Base-by-base conservation (phyloP, 306 rosid species). In the Vigna angularis region DNA sequence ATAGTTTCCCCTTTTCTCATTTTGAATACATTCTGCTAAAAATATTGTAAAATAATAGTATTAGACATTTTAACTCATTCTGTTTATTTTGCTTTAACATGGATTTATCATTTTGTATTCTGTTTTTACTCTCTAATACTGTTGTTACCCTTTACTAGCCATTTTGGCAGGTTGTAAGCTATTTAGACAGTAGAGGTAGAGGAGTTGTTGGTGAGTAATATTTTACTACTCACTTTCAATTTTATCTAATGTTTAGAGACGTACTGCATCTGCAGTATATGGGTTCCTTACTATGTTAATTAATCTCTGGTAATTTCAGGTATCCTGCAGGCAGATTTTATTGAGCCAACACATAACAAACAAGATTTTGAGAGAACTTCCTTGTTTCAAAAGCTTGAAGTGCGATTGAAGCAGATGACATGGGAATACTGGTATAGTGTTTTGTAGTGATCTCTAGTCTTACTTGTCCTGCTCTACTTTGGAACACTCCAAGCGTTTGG, bases 281-380 rank as follows among this genome's bases (percentile, higher is more conserved):
- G 51, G 72, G 67, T 65, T 32, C 67, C 47, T 74, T 79, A 84
- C 80, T 30, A 26, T 49, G 79, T 76, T 70, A 13, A 64, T 82
- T 56, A 42, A 42, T 62, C 17, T 73, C 51, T 72, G 72, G 68
- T 62, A 32, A 62, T 32, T 44, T 40, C 66, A 95, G 99, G 99
- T 75, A 71, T 95, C 86, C 72, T 93, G 79, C 91, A 88, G 82
- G 99, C 99, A 71, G 88, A 93, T 86, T 93, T 93, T 86, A 66
- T 93, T 65, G 88, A 93, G 84, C 99, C 99, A 4, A 84, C 96
- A 18, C 99, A 95, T 84, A 88, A 91, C 80, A 95, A 95, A 83
- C 99, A 95, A 87, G 99, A 95, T 83, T 95, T 95, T 72, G 99
- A 95, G 87, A 91, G 83, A 87, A 93, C 97, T 78, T 84, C 93